Base-by-base conservation (phyloP, 202 grass and related monocot species). In the Schoenoplectus triqueter region DNA sequence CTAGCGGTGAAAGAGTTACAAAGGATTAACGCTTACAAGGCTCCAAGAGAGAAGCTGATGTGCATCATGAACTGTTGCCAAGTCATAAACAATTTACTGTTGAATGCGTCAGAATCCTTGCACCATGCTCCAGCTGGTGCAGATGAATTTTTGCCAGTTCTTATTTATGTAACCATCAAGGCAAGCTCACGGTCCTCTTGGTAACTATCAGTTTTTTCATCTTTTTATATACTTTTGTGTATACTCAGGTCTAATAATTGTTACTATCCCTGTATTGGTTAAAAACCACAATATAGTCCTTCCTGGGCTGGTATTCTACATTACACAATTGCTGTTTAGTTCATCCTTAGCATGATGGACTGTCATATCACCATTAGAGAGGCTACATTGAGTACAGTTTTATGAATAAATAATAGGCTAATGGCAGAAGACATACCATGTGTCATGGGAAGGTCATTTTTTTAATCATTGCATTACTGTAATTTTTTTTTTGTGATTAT, bases 121-220 rank as follows among this genome's bases (percentile, higher is more conserved):
- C 87, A 95, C 46, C 75, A 89, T 66, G 67, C 85, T 10, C 87
- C 84, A 11, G 92, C 89, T 75, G 95, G 95, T 59, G 95, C 92
- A 90, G 95, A 98, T 89, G 92, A 95, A 66, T 98, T 98, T 82
- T 91, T 98, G 83, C 95, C 95, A 21, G 92, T 92, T 93, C 88
- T 98, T 84, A 98, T 95, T 78, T 95, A 89, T 88, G 69, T 95
- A 54, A 95, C 91, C 73, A 98, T 93, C 80, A 97, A 97, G 95
- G 92, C 70, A 97, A 92, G 85, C 64, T 81, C 60, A 81, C 1
- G 41, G 7, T 81, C 54, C 69, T 85, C 7, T 62, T 67, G 75
- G 22, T 54, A 79, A 84, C 49, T 93, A 17, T 84, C 70, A 88
- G 52, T 42, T 78, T 86, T 14, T 66, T 64, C 42, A 55, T 54